phyloP scores from a whole-genome alignment of 768 basidiomycete genomes.

The Lactifluus hygrophoroides region DNA sequence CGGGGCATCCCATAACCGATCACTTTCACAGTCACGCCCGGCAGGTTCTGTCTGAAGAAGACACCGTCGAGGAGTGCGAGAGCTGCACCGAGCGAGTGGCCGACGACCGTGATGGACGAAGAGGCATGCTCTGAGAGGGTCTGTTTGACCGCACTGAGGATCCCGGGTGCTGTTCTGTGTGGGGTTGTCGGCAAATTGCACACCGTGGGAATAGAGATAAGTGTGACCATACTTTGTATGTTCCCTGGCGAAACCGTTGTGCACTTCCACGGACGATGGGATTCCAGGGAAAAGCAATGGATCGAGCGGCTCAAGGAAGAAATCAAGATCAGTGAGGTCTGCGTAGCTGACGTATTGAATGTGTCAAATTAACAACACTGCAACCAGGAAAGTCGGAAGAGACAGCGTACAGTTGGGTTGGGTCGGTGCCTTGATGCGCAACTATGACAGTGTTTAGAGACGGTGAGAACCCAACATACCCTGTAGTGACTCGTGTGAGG shows the following conservation, averaged over 20 bases:
- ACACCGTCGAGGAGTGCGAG: slow-evolving; percentile 24
- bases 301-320: slow-evolving; percentile 30
- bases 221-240: slow-evolving; percentile 36
- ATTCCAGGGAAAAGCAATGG: slow-evolving; percentile 44
- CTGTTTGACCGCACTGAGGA: background rate
- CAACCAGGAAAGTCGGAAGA: background rate
- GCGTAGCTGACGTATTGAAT: slow-evolving; percentile 24
- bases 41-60: slow-evolving; percentile 21
- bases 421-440: slow-evolving; percentile 33
- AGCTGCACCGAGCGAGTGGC: slow-evolving; percentile 21
- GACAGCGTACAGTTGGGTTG: slow-evolving; percentile 24
- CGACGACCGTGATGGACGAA: slow-evolving; percentile 6
- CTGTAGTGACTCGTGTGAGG: slow-evolving; percentile 23
- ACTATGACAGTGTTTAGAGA: slow-evolving; percentile 29
- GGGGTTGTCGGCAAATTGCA: background rate
- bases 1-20: slow-evolving; percentile 25
- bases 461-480: slow-evolving; percentile 48
- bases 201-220: background rate
- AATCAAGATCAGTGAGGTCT: slow-evolving; percentile 35
- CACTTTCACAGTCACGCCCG: slow-evolving; percentile 10
- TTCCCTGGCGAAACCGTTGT: slow-evolving; percentile 38
- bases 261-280: slow-evolving; percentile 33
- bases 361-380: background rate
- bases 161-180: background rate
- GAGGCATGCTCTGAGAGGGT: background rate